Conservation (phyloP, 352 stramenopile genomes). For the Pythium rishiriense region DNA sequence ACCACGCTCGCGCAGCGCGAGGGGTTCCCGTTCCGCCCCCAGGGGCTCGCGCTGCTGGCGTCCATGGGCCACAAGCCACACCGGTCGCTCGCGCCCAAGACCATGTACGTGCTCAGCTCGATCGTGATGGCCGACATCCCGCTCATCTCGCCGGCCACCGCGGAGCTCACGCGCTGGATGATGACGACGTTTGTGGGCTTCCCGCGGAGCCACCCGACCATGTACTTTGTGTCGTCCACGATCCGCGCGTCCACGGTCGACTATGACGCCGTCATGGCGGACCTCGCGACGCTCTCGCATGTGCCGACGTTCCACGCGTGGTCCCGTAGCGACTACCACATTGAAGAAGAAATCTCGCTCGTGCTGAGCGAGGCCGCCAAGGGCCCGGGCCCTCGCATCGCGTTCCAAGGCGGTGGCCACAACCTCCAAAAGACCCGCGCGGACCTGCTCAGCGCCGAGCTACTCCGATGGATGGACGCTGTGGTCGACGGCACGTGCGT, state of each 20-base stretch:
- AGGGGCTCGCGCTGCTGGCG: constrained; percentile 24
- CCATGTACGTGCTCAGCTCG: neutral
- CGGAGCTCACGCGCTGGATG: constrained; percentile 8
- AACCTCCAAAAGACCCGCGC: constrained; percentile 50
- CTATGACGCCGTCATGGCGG: constrained; percentile 20
- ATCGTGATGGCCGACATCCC: constrained; percentile 16
- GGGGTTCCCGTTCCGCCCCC: neutral
- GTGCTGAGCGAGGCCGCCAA: constrained; percentile 19
- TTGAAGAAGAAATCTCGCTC: constrained; percentile 31
- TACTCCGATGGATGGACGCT: constrained; percentile 26
- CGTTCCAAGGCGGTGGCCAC: constrained; percentile 41
- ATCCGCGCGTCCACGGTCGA: constrained; percentile 20
- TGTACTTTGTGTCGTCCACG: constrained; percentile 20
- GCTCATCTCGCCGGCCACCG: constrained; percentile 9
- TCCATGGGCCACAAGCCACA: constrained; percentile 22
- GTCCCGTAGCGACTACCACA: constrained; percentile 28
- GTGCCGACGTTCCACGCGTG: constrained; percentile 40
- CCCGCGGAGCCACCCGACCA: constrained; percentile 8
- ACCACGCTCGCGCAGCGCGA: neutral
- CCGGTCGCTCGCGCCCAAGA: constrained; percentile 8
- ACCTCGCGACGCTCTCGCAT: constrained; percentile 8
- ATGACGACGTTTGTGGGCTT: constrained; percentile 19
- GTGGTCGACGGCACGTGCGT: neutral
- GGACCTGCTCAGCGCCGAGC: constrained; percentile 23
- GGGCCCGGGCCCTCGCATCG: constrained; percentile 28